phyloP scores from a whole-genome alignment of 352 stramenopile species.

The Phytophthora rubi region DNA sequence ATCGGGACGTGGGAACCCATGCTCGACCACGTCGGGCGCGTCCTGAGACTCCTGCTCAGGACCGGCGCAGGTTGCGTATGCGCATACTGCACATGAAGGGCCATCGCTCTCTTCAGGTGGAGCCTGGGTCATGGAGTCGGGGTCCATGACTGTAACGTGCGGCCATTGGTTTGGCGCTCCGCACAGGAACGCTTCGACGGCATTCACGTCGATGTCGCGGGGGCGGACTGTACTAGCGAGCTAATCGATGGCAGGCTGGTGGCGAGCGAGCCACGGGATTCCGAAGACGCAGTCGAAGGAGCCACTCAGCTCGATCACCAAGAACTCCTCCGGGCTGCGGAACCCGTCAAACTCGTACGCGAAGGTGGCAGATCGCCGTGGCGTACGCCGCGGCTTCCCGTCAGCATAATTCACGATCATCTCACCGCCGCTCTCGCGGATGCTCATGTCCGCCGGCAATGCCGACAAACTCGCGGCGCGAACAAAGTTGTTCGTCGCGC shows the following conservation, averaged over 20 bases:
- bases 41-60: constrained; percentile 23
- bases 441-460: constrained; percentile 18
- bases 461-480: constrained; percentile 12
- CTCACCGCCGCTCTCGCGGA: constrained; percentile 4
- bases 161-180: too few relatives aligned
- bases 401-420: constrained; percentile 33
- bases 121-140: too few relatives aligned
- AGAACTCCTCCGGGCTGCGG: constrained; percentile 23
- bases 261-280: constrained; percentile 33
- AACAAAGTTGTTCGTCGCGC: constrained; percentile 39
- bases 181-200: too few relatives aligned
- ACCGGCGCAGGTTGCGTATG: neutral
- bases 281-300: constrained; percentile 41
- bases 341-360: constrained; percentile 33
- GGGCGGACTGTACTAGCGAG: too few relatives aligned
- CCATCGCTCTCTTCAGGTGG: too few relatives aligned
- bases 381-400: constrained; percentile 13
- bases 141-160: constrained; percentile 1
- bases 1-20: neutral
- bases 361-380: constrained; percentile 17
- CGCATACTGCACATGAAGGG: neutral
- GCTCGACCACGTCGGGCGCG: constrained; percentile 15
- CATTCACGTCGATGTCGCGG: too few relatives aligned
- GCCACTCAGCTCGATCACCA: constrained; percentile 36
- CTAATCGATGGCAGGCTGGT: constrained; percentile 11